Evolutionary conservation across 1,284 basidiomycete species (phyloP).

Genomic region (Coriolopsis trogii): DNA sequence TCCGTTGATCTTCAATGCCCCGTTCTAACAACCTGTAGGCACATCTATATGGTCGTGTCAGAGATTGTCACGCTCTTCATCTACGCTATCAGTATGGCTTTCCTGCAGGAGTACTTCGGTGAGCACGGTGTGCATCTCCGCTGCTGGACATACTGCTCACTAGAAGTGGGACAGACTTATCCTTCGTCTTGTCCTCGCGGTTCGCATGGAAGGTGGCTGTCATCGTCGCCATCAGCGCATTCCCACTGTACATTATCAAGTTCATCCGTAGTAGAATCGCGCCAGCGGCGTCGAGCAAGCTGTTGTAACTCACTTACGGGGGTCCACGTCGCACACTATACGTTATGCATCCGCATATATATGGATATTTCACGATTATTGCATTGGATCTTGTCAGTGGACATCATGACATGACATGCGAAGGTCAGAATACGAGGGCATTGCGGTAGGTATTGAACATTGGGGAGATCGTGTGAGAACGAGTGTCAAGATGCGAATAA

Average conservation of each 20-base stretch:
- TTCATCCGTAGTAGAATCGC: slow-evolving; percentile 84
- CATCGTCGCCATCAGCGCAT: slow-evolving; percentile 91
- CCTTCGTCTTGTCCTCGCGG: slow-evolving; percentile 85
- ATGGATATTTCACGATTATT: slow-evolving; percentile 30
- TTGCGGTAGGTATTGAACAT: slow-evolving; percentile 32
- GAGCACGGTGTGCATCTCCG: slow-evolving; percentile 31
- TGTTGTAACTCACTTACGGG: slow-evolving; percentile 51
- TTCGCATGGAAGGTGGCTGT: slow-evolving; percentile 97
- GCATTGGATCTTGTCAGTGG: slow-evolving; percentile 27
- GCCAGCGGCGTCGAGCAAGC: slow-evolving; percentile 94
- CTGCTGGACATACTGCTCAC: background rate
- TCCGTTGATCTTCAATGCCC: background rate
- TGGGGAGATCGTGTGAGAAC: slow-evolving; percentile 19
- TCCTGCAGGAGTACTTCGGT: slow-evolving; percentile 98
- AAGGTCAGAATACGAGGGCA: slow-evolving; percentile 30
- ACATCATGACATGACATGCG: slow-evolving; percentile 29
- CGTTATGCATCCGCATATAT: background rate
- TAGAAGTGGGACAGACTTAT: slow-evolving; percentile 72
- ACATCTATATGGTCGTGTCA: slow-evolving; percentile 93
- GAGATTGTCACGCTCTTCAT: slow-evolving; percentile 89
- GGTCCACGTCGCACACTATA: background rate
- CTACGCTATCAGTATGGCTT: slow-evolving; percentile 91
- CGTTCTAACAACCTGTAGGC: slow-evolving; percentile 57
- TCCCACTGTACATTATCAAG: slow-evolving; percentile 93
- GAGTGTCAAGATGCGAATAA: slow-evolving; percentile 33